Percentiles rank a stretch among this genome's conserved stretches.
Evolutionary conservation across 345 rosid species (phyloP).

Genomic region (Ricinus communis): DNA sequence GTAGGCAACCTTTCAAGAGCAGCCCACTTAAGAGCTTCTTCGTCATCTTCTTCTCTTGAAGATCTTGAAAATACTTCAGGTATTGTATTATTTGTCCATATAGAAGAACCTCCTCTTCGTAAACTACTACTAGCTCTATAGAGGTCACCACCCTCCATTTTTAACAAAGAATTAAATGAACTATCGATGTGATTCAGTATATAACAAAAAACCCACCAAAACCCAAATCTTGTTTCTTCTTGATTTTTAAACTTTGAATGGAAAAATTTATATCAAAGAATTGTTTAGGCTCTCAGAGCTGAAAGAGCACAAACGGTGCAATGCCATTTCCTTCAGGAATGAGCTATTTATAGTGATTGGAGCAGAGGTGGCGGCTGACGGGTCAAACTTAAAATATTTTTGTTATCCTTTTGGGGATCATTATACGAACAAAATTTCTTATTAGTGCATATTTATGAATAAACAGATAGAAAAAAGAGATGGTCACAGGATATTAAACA

Average conservation of each 20-base stretch:
- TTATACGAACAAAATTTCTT: background rate
- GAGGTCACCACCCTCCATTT: slow-evolving; percentile 21
- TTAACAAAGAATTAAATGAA: background rate
- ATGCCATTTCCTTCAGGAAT: background rate
- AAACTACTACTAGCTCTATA: background rate
- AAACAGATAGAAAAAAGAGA: no score
- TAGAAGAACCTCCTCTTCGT: background rate
- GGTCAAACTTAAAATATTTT: no score
- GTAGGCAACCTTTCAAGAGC: slow-evolving; percentile 21
- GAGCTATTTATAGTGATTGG: background rate
- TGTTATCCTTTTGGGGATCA: background rate
- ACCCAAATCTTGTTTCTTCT: background rate
- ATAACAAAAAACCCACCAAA: slow-evolving; percentile 2
- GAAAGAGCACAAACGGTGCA: background rate
- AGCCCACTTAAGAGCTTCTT: slow-evolving; percentile 21
- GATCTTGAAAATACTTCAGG: slow-evolving; percentile 11
- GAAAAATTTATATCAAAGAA: background rate
- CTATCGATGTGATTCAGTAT: no score
- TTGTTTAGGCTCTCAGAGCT: background rate
- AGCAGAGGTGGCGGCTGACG: background rate
- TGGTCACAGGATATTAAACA: no score
- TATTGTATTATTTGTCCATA: background rate
- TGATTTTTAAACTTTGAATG: background rate
- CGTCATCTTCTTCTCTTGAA: slow-evolving; percentile 14
- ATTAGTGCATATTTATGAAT: no score